Evolutionary conservation across 1,139 yeast genomes (phyloP).

Genomic region (Candida pseudocylindracea): DNA sequence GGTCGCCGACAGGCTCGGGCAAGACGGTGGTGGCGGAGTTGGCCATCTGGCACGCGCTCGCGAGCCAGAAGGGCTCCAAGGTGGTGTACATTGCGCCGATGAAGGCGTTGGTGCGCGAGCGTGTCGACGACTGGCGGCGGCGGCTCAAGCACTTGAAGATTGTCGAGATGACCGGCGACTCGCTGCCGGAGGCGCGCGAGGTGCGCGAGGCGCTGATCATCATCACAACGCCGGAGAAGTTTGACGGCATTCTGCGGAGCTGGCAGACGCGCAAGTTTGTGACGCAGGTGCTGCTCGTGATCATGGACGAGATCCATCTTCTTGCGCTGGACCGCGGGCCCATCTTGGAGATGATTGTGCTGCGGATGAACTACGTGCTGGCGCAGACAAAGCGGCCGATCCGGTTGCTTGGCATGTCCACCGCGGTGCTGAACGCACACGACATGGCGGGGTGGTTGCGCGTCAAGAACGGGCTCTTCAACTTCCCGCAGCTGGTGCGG

Average conservation of each 20-base stretch:
- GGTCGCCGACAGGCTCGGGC: slow-evolving; percentile 98
- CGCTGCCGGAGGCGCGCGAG: slow-evolving; percentile 72
- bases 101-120: slow-evolving; percentile 93
- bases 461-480: slow-evolving; percentile 71
- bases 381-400: slow-evolving; percentile 56
- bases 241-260: slow-evolving; percentile 95
- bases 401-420: slow-evolving; percentile 79
- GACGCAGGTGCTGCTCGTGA: slow-evolving; percentile 72
- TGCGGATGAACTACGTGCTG: slow-evolving; percentile 88
- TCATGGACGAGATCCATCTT: slow-evolving; percentile 96
- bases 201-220: slow-evolving; percentile 83
- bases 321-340: slow-evolving; percentile 98
- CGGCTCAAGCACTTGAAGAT: slow-evolving; percentile 39
- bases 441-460: slow-evolving; percentile 98
- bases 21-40: slow-evolving; percentile 93
- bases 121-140: slow-evolving; percentile 86
- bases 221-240: slow-evolving; percentile 94
- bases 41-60: slow-evolving; percentile 92
- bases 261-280: slow-evolving; percentile 95
- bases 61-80: slow-evolving; percentile 58
- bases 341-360: slow-evolving; percentile 92
- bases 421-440: slow-evolving; percentile 93
- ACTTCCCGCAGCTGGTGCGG: slow-evolving; percentile 87
- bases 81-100: slow-evolving; percentile 95
- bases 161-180: slow-evolving; percentile 93